Conservation (phyloP, 768 basidiomycete species). For the Dioszegia crocea region DNA sequence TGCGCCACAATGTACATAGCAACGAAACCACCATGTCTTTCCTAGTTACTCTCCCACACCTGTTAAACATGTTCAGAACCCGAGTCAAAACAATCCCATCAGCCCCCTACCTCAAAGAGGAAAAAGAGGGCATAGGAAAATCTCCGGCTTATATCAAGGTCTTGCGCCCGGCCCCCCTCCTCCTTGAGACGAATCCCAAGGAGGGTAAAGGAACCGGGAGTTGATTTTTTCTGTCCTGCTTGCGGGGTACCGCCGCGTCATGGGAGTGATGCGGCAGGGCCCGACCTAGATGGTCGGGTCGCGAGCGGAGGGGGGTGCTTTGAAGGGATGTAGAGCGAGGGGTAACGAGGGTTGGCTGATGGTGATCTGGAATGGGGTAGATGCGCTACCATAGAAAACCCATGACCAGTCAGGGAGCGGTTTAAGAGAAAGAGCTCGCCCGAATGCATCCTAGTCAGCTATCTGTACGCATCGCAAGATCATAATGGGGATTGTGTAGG, state of each 20-base stretch:
- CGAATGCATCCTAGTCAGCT: too few relatives aligned
- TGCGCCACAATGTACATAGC: too few relatives aligned
- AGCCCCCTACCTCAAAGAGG: slow-evolving; percentile 23
- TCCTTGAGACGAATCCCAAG: neutral
- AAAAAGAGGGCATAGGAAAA: slow-evolving; percentile 8
- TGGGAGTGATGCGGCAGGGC: slow-evolving; percentile 23
- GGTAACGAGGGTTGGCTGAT: neutral
- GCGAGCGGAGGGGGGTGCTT: neutral
- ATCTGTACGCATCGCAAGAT: too few relatives aligned
- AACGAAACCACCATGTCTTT: too few relatives aligned
- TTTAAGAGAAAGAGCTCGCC: too few relatives aligned
- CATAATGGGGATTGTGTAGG: too few relatives aligned
- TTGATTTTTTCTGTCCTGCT: slow-evolving; percentile 19
- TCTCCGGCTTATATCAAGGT: slow-evolving; percentile 47
- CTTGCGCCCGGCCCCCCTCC: neutral
- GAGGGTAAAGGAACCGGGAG: neutral
- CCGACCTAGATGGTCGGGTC: slow-evolving; percentile 8
- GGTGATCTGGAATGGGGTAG: neutral
- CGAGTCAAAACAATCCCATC: slow-evolving; percentile 38
- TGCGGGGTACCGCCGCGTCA: slow-evolving; percentile 30
- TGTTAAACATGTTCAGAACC: slow-evolving; percentile 35
- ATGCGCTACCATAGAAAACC: too few relatives aligned
- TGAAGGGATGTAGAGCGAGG: slow-evolving; percentile 15
- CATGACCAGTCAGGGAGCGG: too few relatives aligned
- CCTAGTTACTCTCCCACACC: too few relatives aligned